Conservation (phyloP, 2,329 filamentous ascomycete genomes). For the Colletotrichum musicola region DNA sequence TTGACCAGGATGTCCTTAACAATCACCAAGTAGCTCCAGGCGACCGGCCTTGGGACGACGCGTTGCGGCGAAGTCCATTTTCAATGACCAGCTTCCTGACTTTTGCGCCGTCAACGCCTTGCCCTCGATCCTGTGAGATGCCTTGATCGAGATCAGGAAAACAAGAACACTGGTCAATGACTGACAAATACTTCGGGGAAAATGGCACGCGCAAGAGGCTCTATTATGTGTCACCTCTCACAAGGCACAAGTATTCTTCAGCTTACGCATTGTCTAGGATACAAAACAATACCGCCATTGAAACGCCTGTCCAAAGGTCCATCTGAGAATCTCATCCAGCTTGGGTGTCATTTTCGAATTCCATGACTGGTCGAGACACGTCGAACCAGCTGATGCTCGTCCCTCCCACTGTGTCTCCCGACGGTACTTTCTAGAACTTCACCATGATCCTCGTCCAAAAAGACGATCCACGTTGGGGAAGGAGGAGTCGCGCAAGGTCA, state of each 20-base stretch:
- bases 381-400: background rate
- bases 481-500: slow-evolving; percentile 8
- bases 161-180: background rate
- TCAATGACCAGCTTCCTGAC: background rate
- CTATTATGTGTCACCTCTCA: slow-evolving; percentile 2
- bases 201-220: background rate
- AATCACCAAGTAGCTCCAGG: background rate
- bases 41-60: background rate
- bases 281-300: background rate
- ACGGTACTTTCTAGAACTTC: slow-evolving; percentile 14
- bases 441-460: background rate
- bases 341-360: background rate
- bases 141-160: background rate
- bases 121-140: background rate
- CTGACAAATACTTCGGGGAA: background rate
- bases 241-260: background rate
- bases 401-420: background rate
- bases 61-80: background rate
- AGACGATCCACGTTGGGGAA: background rate
- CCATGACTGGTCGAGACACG: background rate
- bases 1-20: background rate
- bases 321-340: background rate
- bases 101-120: background rate
- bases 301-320: background rate
- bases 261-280: slow-evolving; percentile 9